phyloP scores from a whole-genome alignment of 2,329 filamentous ascomycete species.

The Chrysoporthe puriensis region DNA sequence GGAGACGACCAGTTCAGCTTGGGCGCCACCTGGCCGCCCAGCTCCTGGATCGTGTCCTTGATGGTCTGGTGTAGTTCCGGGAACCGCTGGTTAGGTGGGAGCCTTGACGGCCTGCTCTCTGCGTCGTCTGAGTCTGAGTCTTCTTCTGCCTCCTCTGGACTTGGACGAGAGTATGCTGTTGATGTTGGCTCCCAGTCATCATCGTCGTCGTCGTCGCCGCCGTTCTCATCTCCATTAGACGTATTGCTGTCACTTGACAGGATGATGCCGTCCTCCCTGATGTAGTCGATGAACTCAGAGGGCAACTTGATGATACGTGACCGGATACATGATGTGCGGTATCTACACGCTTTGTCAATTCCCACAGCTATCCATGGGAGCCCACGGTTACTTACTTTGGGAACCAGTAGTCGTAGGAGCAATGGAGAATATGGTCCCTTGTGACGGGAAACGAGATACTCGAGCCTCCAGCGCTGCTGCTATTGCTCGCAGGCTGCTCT shows the following conservation, averaged over 20 bases:
- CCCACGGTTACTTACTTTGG: constrained; percentile 58
- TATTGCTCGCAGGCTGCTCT: constrained; percentile 31
- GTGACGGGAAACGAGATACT: constrained; percentile 77
- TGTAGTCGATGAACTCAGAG: constrained; percentile 77
- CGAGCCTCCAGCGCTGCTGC: constrained; percentile 27
- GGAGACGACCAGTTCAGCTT: constrained; percentile 98
- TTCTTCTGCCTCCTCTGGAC: constrained; percentile 47
- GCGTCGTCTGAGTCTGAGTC: constrained; percentile 57
- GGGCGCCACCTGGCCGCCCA: constrained; percentile 85
- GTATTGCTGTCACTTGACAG: constrained; percentile 70
- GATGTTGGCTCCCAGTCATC: constrained; percentile 56
- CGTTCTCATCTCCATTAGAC: constrained; percentile 39
- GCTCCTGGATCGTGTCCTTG: constrained; percentile 74
- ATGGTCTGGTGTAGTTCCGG: constrained; percentile 77
- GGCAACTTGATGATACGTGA: constrained; percentile 82
- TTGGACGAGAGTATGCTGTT: constrained; percentile 35
- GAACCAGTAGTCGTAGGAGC: constrained; percentile 93
- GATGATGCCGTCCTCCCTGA: constrained; percentile 90
- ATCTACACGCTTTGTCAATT: constrained; percentile 51
- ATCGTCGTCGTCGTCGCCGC: constrained; percentile 44
- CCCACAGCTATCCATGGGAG: background rate
- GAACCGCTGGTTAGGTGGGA: constrained; percentile 62
- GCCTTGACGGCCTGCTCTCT: constrained; percentile 48
- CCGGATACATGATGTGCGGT: constrained; percentile 80
- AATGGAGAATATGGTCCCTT: constrained; percentile 87